phyloP scores from a whole-genome alignment of 2,329 filamentous ascomycete species.

The Penicillium digitatum region DNA sequence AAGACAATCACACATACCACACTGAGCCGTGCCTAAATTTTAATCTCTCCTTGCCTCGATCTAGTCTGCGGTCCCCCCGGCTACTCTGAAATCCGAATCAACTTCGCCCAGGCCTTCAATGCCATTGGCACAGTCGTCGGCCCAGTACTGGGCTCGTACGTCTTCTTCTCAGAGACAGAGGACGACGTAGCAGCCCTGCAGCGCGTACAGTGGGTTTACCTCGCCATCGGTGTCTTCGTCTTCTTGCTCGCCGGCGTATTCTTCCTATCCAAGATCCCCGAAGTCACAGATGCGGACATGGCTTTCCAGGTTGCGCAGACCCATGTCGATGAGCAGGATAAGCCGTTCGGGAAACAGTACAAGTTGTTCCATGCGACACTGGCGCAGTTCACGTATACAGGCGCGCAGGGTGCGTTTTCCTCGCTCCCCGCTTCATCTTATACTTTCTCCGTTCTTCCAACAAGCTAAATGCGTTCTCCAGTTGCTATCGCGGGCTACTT shows the following conservation, averaged over 20 bases:
- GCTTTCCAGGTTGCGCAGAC: slow-evolving; percentile 56
- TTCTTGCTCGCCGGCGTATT: slow-evolving; percentile 63
- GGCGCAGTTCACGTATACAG: slow-evolving; percentile 77
- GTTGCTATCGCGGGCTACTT: slow-evolving; percentile 57
- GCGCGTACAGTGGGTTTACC: slow-evolving; percentile 74
- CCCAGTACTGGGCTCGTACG: slow-evolving; percentile 67
- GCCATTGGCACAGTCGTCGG: slow-evolving; percentile 71
- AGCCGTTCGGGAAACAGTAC: slow-evolving; percentile 67
- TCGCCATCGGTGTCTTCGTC: slow-evolving; percentile 73
- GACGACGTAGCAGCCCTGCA: slow-evolving; percentile 56
- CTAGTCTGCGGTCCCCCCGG: slow-evolving; percentile 69
- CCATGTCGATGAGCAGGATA: slow-evolving; percentile 53
- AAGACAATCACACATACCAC: slow-evolving; percentile 3
- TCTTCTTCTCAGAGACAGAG: slow-evolving; percentile 65
- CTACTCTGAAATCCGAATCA: slow-evolving; percentile 72
- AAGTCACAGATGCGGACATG: slow-evolving; percentile 70
- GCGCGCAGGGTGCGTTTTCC: slow-evolving; percentile 57
- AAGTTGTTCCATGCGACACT: slow-evolving; percentile 70
- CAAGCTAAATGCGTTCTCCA: slow-evolving; percentile 20
- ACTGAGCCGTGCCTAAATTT: background rate
- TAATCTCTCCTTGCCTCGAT: background rate
- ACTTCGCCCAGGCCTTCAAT: slow-evolving; percentile 73
- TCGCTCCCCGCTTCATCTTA: background rate
- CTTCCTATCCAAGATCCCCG: slow-evolving; percentile 64
- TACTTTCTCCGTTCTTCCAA: background rate